These are phyloP conservation scores for Vaccinium macrocarpon DNA, from an alignment of 148 eudicot genomes.

Conservation along the genomic window DNA sequence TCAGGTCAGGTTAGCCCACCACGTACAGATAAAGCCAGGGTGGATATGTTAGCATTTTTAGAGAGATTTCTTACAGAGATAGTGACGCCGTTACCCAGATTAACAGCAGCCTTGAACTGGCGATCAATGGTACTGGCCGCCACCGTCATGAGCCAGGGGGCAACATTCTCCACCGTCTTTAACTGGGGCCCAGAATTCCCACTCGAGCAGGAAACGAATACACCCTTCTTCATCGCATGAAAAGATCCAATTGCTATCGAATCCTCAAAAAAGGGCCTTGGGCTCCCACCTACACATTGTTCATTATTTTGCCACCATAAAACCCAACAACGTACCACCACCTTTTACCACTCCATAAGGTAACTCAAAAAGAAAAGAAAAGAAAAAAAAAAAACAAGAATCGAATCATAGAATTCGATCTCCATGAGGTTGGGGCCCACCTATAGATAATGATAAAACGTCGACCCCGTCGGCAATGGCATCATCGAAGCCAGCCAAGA, in stretches of 20 bases:
- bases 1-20: too few species aligned
- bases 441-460: constrained; percentile 61
- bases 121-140: constrained; percentile 63
- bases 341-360: neutral
- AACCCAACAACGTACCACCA: neutral
- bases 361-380: neutral
- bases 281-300: constrained; percentile 20
- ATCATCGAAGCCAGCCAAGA: constrained; percentile 64
- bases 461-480: constrained; percentile 81
- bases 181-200: constrained; percentile 62
- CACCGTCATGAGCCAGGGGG: constrained; percentile 73
- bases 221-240: constrained; percentile 65
- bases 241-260: constrained; percentile 66
- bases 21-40: too few species aligned
- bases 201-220: constrained; percentile 50
- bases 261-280: constrained; percentile 34
- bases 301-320: neutral
- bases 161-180: constrained; percentile 44
- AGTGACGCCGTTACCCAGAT: constrained; percentile 53
- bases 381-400: neutral
- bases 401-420: neutral
- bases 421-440: constrained; percentile 17
- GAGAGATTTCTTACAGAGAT: constrained; percentile 37
- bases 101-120: constrained; percentile 40
- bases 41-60: too few species aligned